A percentile compares a stretch with the other conserved stretches of the same genome.
Evolutionary conservation across 176 grass and related monocot species (phyloP).

Genomic region (Oryza brachyantha): DNA sequence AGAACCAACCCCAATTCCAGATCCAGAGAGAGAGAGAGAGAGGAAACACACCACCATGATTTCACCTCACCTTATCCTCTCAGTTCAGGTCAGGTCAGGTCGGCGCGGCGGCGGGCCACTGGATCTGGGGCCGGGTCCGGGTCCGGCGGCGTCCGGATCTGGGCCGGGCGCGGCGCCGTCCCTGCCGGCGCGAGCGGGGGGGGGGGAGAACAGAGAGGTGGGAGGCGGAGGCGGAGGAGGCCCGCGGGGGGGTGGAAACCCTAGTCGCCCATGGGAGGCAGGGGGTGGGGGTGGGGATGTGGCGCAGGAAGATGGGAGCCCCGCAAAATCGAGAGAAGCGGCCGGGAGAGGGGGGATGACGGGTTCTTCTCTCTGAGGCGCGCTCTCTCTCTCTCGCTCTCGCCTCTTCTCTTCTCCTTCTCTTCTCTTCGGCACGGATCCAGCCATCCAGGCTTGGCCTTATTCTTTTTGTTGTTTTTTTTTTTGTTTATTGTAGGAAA

Average conservation of each 20-base stretch:
- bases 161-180: neutral
- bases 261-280: neutral
- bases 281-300: neutral
- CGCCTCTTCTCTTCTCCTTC: neutral
- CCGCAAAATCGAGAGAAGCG: neutral
- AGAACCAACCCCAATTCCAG: neutral
- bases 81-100: too few species aligned
- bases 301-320: neutral
- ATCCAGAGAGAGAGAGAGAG: neutral
- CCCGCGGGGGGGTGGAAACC: too few species aligned
- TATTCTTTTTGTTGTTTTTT: neutral
- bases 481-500: neutral
- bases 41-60: neutral
- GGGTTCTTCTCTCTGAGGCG: neutral
- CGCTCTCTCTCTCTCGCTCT: neutral
- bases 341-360: neutral
- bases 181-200: neutral
- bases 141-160: neutral
- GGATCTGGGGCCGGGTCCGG: neutral
- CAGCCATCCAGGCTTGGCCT: neutral
- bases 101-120: too few species aligned
- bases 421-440: neutral
- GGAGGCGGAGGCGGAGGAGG: too few species aligned
- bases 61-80: neutral
- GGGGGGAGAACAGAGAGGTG: too few species aligned